Conservation (phyloP, 192 early-diverging fungal genomes). For the Coemansia sp. region DNA sequence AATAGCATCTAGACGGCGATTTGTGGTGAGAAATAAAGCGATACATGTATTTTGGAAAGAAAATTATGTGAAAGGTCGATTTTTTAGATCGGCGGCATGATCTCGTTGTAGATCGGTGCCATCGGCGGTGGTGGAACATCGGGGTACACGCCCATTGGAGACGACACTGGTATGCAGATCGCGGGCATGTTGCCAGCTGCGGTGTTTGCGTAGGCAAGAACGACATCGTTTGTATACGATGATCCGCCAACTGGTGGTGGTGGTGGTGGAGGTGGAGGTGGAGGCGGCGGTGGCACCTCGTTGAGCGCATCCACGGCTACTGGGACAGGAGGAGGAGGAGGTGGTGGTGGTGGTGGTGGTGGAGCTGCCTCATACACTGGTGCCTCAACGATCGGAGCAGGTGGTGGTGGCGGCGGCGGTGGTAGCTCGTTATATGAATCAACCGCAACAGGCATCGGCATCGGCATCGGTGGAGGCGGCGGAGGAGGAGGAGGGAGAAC, state of each 20-base stretch:
- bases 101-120: conserved; percentile 38
- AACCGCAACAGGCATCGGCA: conserved; percentile 12
- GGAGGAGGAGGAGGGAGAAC: conserved; percentile 1
- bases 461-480: too few relatives aligned
- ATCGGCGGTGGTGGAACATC: conserved; percentile 11
- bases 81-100: conserved; percentile 27
- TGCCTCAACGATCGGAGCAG: conserved; percentile 10
- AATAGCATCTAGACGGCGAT: neutral
- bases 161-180: conserved; percentile 46
- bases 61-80: too few relatives aligned
- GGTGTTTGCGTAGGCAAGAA: conserved; percentile 50
- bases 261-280: conserved; percentile 25
- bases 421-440: conserved; percentile 5
- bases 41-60: conserved; percentile 5
- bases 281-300: conserved; percentile 12
- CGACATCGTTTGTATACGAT: conserved; percentile 25
- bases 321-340: conserved; percentile 9
- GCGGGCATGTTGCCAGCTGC: conserved; percentile 44
- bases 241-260: conserved; percentile 12
- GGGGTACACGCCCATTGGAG: conserved; percentile 20
- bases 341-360: conserved; percentile 18
- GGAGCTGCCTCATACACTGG: conserved; percentile 23
- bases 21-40: conserved; percentile 1
- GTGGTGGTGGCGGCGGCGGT: conserved; percentile 17
- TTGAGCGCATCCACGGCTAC: conserved; percentile 7